Conservation (phyloP, 345 rosid species). For the Eucalyptus grandis region DNA sequence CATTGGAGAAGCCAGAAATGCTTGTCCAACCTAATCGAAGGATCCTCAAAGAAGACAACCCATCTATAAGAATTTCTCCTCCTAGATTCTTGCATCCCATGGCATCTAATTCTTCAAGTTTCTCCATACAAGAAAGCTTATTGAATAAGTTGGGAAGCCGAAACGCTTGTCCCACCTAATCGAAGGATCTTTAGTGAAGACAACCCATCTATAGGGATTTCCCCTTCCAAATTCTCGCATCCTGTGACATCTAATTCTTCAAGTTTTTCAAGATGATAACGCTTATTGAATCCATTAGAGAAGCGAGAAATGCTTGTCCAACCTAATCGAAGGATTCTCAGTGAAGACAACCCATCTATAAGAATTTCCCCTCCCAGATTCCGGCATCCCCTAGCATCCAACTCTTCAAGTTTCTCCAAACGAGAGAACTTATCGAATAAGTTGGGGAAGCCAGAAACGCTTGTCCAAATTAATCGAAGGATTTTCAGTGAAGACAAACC, state of each 20-base stretch:
- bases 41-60: too few relatives aligned
- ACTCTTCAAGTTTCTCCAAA: too few relatives aligned
- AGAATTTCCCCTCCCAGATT: fast-evolving
- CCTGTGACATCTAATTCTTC: fast-evolving
- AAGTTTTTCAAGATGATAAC: too few relatives aligned
- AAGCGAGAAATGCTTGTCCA: fast-evolving
- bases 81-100: fast-evolving
- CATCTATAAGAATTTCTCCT: too few relatives aligned
- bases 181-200: too few relatives aligned
- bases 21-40: too few relatives aligned
- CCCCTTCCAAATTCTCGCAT: fast-evolving
- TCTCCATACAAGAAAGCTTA: fast-evolving
- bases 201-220: too few relatives aligned
- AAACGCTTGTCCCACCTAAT: fast-evolving
- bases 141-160: too few relatives aligned
- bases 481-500: fast-evolving
- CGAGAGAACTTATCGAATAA: fast-evolving
- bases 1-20: fast-evolving
- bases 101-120: too few relatives aligned
- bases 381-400: fast-evolving
- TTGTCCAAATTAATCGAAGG: too few relatives aligned
- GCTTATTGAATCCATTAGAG: fast-evolving
- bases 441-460: fast-evolving
- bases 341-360: too few relatives aligned
- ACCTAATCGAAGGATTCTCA: fast-evolving